A percentile compares a stretch with the other conserved stretches of the same genome.
These are phyloP conservation scores for Lasiodiplodia gonubiensis DNA, from an alignment of 2,329 filamentous ascomycete genomes.

Conservation along the genomic window DNA sequence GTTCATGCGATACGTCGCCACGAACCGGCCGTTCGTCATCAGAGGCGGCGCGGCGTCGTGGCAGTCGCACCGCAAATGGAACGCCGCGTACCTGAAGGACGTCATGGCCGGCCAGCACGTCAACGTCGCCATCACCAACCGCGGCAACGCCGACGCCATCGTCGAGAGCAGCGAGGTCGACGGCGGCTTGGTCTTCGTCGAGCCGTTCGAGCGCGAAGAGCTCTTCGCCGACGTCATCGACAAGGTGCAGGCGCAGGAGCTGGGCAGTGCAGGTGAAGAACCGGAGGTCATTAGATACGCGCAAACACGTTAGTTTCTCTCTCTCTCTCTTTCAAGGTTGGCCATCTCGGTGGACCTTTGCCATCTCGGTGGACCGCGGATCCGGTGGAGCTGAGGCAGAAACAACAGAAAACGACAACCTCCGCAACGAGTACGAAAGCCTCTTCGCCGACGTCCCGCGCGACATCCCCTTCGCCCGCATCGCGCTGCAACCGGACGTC, in stretches of 20 bases:
- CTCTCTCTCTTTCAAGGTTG: too few species aligned
- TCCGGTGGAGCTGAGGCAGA: background rate
- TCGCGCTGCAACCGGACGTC: constrained; percentile 63
- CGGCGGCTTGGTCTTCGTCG: constrained; percentile 61
- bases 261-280: background rate
- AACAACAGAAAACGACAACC: constrained; percentile 73
- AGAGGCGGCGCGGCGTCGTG: constrained; percentile 67
- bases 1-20: constrained; percentile 78
- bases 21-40: constrained; percentile 77
- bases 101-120: constrained; percentile 64
- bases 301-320: constrained; percentile 67
- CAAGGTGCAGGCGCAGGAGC: constrained; percentile 65
- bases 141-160: constrained; percentile 65
- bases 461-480: constrained; percentile 73
- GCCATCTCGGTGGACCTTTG: too few species aligned
- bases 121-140: constrained; percentile 79
- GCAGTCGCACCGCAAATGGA: constrained; percentile 69
- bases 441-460: constrained; percentile 68
- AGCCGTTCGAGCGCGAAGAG: constrained; percentile 72
- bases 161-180: constrained; percentile 67
- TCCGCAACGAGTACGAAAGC: constrained; percentile 71
- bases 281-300: constrained; percentile 59
- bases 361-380: too few species aligned
- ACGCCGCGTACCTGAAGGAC: constrained; percentile 62
- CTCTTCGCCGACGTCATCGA: constrained; percentile 67